Evolutionary conservation across 805 yeast genomes (phyloP), one percentile per base, ranked within the genome.

Genomic region (Candida krabiensis): DNA sequence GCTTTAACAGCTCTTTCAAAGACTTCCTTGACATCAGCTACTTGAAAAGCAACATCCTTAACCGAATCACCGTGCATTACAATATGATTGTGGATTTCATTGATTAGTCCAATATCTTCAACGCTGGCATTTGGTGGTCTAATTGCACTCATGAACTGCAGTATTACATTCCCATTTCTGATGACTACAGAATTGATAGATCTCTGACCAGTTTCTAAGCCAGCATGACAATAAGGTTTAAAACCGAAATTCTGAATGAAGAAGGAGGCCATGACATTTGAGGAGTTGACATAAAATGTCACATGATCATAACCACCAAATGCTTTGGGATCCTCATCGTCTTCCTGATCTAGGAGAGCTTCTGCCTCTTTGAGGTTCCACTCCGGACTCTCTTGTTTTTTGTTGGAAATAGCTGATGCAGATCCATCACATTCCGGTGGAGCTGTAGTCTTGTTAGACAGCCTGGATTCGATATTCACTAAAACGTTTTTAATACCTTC

Each of bases 51-150:
- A 9, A 87, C 77, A 53, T 87, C 93, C 56, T 77, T 77, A n/a
- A 86, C 86, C 4, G 87, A 85, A 54, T 85, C 90, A 1, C 95
- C 91, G 58, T 87, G 96, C 4, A 50, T 56, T 5, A 56, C 50
- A 6, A 80, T 60, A 47, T 75, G 80, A 9, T 58, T 50, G 43
- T 70, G 73, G 16, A 80, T 71, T 19, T 63, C 67, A 13, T 46
- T 44, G 15, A 49, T 40, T 6, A 46, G 11, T 5, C 19, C 26
- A 4, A 41, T 46, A 5, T 44, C 37, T 3, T 37, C 43, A 6
- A 49, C 38, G 5, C 32, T 36, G 13, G 40, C n/a, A 28, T 43
- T 38, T 19, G 49, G 41, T 2, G 61, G 62, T 15, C 50, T 33
- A 35, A 75, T 49, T 4, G 74, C 64, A 37, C 71, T 67, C 32